Evolutionary conservation across 2,329 filamentous ascomycete genomes (phyloP), one percentile per base, ranked within the genome.

Genomic region (Microcyclospora pomicola): DNA sequence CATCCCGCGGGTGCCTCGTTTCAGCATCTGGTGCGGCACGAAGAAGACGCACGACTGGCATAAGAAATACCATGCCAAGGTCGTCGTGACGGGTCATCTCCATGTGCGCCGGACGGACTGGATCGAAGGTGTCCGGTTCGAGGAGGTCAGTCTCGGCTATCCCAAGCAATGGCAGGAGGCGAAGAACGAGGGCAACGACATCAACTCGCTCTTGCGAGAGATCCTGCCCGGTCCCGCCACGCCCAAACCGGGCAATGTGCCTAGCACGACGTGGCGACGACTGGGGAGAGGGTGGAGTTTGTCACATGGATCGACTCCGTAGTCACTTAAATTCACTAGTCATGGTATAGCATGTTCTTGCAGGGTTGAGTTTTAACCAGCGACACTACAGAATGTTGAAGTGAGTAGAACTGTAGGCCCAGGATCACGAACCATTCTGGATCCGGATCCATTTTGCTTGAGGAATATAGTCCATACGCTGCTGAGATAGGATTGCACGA

Each of bases 31-130:
- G 65, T 68, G 65, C 41, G 65, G 65, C 14, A 66, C 64, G 0
- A 65, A 60, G 45, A 58, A 61, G 47, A 68, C 65, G 2, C 55
- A 63, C 28, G 57, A 66, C 43, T 68, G 64, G 64, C 65, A 67
- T 44, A 59, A 48, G 28, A 53, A 51, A 28, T 68, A 59, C 52
- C 64, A 65, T 29, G 64, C 63, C 2, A 66, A 64, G 42, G 61
- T 67, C 1, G 59, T 67, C 5, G 61, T 68, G 11, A 65, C 59
- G 15, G 65, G 65, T 3, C 65, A 68, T 45, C 43, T 68, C 14
- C 65, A 68, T 36, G 59, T 67, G 10, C 48, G 64, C 28, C 48
- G 65, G 11, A 68, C 65, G 3, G 65, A 68, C 44, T 68, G 63
- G 61, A 60, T 57, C 31, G 63, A 66, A 43, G 53, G 58, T 11